Conservation (phyloP, 1,284 basidiomycete genomes). For the Trametes polyzona region DNA sequence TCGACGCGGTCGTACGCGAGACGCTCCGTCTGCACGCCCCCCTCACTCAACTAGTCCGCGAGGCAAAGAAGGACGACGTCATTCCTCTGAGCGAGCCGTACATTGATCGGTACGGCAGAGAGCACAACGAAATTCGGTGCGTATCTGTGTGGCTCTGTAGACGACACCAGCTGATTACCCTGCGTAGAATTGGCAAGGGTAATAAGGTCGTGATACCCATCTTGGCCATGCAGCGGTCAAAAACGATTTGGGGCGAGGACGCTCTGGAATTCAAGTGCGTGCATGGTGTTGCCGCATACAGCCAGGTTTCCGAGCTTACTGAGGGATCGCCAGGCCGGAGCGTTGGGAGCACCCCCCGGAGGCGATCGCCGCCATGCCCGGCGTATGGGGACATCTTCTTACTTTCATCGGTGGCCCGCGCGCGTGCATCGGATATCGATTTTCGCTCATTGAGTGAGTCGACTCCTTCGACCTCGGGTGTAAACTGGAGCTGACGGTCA, state of each 20-base stretch:
- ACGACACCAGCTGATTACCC: constrained; percentile 9
- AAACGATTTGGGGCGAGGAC: constrained; percentile 59
- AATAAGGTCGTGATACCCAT: constrained; percentile 53
- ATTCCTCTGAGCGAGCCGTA: constrained; percentile 39
- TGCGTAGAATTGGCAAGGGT: constrained; percentile 44
- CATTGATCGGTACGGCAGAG: constrained; percentile 34
- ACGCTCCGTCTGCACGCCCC: constrained; percentile 68
- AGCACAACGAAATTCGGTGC: constrained; percentile 32
- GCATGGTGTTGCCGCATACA: neutral
- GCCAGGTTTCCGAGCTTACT: neutral
- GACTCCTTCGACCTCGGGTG: neutral
- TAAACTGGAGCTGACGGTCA: constrained; percentile 48
- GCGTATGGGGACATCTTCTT: constrained; percentile 59
- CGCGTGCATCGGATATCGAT: constrained; percentile 71
- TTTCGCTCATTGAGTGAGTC: constrained; percentile 65
- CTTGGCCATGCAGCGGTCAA: constrained; percentile 47
- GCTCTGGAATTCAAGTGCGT: constrained; percentile 51
- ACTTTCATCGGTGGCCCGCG: constrained; percentile 64
- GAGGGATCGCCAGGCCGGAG: constrained; percentile 51
- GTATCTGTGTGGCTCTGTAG: neutral
- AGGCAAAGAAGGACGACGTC: constrained; percentile 53
- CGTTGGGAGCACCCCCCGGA: constrained; percentile 57
- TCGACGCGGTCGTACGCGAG: constrained; percentile 73
- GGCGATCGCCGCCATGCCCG: constrained; percentile 49
- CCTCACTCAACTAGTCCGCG: constrained; percentile 57